These are phyloP conservation scores for Cyclospora cayetanensis DNA, from an alignment of 169 alveolate species.

Conservation along the genomic window DNA sequence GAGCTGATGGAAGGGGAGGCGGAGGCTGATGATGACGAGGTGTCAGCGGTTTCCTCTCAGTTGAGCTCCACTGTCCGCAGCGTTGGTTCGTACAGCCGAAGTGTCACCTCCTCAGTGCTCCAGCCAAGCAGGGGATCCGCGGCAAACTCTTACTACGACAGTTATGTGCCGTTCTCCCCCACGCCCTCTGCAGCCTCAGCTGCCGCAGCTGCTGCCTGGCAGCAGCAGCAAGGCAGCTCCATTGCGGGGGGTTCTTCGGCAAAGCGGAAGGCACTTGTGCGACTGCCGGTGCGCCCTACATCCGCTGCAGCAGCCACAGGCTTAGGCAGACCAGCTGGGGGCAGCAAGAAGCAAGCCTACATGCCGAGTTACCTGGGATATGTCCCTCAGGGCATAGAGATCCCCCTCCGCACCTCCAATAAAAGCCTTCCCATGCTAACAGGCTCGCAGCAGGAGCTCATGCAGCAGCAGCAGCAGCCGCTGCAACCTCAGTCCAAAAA, in stretches of 20 bases:
- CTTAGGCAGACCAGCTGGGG: not conserved
- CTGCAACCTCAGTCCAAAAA: not conserved
- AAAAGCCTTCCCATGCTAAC: too few species aligned
- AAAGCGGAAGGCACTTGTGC: not conserved
- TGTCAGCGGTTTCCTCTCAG: not conserved
- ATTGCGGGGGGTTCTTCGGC: not conserved
- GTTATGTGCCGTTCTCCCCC: not conserved
- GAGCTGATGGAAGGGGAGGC: conserved; percentile 3
- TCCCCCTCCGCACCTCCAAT: not conserved
- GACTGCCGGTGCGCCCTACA: not conserved
- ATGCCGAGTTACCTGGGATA: conserved; percentile 13
- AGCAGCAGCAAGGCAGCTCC: not conserved
- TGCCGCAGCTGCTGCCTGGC: not conserved
- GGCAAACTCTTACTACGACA: not conserved
- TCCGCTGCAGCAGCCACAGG: not conserved
- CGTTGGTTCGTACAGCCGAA: conserved; percentile 1
- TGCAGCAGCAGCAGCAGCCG: conserved; percentile 21
- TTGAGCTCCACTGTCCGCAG: not conserved
- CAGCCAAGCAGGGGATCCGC: not conserved
- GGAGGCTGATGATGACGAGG: not conserved
- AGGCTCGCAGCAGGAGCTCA: not conserved
- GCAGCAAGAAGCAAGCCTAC: conserved; percentile 17
- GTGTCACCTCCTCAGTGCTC: not conserved
- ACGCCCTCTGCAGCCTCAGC: not conserved
- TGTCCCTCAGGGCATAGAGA: not conserved